phyloP scores from a whole-genome alignment of 345 rosid genomes.

The Hypericum perforatum region DNA sequence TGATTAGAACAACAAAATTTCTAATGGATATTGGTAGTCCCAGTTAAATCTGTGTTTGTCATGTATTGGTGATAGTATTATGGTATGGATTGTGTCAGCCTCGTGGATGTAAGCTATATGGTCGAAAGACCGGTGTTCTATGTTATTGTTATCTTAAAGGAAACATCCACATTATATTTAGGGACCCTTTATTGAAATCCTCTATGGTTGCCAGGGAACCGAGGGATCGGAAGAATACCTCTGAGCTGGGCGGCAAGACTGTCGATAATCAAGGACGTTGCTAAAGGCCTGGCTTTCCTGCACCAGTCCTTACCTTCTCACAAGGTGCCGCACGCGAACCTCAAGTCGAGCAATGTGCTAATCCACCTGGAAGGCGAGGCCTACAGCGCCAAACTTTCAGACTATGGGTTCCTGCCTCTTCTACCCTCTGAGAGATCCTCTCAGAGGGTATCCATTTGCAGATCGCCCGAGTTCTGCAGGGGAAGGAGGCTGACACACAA shows the following conservation, averaged over 20 bases:
- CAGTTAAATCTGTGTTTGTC: too few relatives aligned
- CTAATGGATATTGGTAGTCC: too few relatives aligned
- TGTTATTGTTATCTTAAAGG: too few relatives aligned
- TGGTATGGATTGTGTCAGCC: too few relatives aligned
- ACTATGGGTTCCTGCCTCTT: constrained; percentile 40
- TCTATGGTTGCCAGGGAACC: constrained; percentile 19
- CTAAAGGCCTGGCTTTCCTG: constrained; percentile 28
- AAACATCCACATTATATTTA: too few relatives aligned
- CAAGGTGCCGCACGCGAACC: constrained; percentile 45
- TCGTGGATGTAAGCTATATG: too few relatives aligned
- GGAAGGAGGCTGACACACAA: constrained; percentile 42
- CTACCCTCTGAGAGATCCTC: constrained; percentile 19
- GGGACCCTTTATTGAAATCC: too few relatives aligned
- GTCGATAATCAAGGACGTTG: constrained; percentile 37
- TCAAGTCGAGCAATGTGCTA: constrained; percentile 43
- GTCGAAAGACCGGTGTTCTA: too few relatives aligned
- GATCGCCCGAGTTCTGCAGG: constrained; percentile 37
- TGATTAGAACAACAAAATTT: too few relatives aligned
- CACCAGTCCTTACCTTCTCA: constrained; percentile 37
- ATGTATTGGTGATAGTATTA: too few relatives aligned
- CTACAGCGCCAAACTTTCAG: constrained; percentile 31
- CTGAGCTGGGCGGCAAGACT: constrained; percentile 36
- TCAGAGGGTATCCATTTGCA: constrained; percentile 21
- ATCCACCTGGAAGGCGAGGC: constrained; percentile 12
- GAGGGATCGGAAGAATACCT: constrained; percentile 35